A percentile compares a stretch with the other conserved stretches of the same genome.
These are phyloP conservation scores for Albifimbria verrucaria DNA, from an alignment of 2,329 filamentous ascomycete species.

Conservation along the genomic window DNA sequence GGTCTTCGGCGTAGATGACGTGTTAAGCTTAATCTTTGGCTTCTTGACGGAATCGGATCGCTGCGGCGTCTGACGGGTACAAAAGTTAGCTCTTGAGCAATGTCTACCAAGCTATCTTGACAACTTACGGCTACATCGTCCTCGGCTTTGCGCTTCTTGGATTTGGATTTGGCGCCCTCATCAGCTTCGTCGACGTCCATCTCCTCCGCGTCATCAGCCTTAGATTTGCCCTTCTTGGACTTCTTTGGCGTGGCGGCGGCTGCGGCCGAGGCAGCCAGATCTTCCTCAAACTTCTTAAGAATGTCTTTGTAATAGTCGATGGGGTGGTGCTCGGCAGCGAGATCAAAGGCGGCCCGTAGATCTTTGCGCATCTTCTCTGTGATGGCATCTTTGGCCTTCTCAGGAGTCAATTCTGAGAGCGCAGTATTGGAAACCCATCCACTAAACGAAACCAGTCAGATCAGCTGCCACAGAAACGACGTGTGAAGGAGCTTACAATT, in stretches of 20 bases:
- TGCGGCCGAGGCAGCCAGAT: slow-evolving; percentile 53
- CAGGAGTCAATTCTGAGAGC: slow-evolving; percentile 71
- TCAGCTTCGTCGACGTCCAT: slow-evolving; percentile 61
- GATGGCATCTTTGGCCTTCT: slow-evolving; percentile 64
- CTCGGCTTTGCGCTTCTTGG: slow-evolving; percentile 81
- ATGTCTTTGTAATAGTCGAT: slow-evolving; percentile 82
- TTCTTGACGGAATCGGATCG: slow-evolving; percentile 63
- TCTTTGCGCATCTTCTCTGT: slow-evolving; percentile 79
- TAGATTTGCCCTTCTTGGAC: slow-evolving; percentile 44
- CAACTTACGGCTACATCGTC: slow-evolving; percentile 58
- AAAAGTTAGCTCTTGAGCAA: slow-evolving; percentile 9
- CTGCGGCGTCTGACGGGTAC: slow-evolving; percentile 48
- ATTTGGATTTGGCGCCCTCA: slow-evolving; percentile 62
- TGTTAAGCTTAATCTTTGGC: slow-evolving; percentile 63
- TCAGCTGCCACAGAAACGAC: neutral
- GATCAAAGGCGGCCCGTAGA: slow-evolving; percentile 72
- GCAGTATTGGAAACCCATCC: slow-evolving; percentile 88
- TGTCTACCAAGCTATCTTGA: neutral
- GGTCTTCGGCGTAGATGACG: slow-evolving; percentile 65
- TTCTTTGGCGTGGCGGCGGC: slow-evolving; percentile 39
- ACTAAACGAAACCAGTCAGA: slow-evolving; percentile 44
- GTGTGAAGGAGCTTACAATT: slow-evolving; percentile 71
- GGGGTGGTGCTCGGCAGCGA: slow-evolving; percentile 75
- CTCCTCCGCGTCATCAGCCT: slow-evolving; percentile 55
- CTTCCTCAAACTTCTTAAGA: slow-evolving; percentile 66